Evolutionary conservation across 129 eudicot species (phyloP).

Genomic region (Silybum marianum): DNA sequence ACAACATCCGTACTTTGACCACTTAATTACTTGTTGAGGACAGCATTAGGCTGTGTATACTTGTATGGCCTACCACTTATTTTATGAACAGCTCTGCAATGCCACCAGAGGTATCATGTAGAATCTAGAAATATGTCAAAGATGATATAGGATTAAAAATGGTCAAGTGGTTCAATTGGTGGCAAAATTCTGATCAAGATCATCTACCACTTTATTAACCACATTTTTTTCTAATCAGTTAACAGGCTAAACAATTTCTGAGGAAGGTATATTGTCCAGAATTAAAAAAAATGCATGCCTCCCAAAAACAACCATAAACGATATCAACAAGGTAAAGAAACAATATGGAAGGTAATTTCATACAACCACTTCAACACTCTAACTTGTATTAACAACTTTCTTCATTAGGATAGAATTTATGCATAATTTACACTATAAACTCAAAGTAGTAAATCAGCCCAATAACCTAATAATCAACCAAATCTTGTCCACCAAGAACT

Average conservation of each 20-base stretch:
- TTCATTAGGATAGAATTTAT: neutral
- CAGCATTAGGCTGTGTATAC: neutral
- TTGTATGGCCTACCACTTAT: neutral
- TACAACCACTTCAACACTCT: neutral
- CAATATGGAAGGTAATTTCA: neutral
- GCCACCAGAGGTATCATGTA: neutral
- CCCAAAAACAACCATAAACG: neutral
- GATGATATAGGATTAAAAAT: slow-evolving; percentile 5
- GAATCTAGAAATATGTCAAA: slow-evolving; percentile 15
- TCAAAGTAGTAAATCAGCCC: neutral
- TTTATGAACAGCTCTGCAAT: neutral
- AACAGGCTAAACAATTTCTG: neutral
- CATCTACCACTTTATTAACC: neutral
- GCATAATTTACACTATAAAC: neutral
- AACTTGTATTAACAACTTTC: neutral
- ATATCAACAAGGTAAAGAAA: slow-evolving; percentile 8
- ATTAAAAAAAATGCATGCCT: neutral
- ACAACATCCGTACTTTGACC: neutral
- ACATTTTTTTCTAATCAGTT: neutral
- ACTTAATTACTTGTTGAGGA: neutral
- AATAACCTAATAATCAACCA: slow-evolving; percentile 3
- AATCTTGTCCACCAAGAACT: neutral
- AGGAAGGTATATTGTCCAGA: neutral
- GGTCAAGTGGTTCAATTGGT: neutral
- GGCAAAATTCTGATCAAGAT: neutral